Evolutionary conservation across 352 stramenopile genomes (phyloP), one percentile per base, ranked within the genome.

Genomic region (Globisporangium nunn): DNA sequence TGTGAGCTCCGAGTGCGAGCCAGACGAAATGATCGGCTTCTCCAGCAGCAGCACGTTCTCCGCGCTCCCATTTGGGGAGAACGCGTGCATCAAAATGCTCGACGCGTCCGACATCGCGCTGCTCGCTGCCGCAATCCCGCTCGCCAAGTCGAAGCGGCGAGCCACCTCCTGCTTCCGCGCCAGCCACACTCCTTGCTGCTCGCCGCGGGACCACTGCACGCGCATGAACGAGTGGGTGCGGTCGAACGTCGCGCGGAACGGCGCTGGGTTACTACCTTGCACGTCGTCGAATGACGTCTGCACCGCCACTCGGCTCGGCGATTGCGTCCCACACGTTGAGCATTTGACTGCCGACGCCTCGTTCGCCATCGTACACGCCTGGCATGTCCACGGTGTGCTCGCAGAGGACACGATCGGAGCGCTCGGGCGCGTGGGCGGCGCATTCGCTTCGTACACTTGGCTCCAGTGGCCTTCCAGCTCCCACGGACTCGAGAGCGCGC

Each of bases 171-270:
- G 59, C 65, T 75, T 73, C 28, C 64, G 70, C 3, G 85, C 85
- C 17, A 95, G 57, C 85, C 85, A 95, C 3, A 90, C 77, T 33
- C 85, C 85, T 40, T 85, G 74, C 50, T 93, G 78, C 41, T 95
- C 85, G 0, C 85, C 85, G 29, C 85, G 79, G 23, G 81, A 91
- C 85, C 85, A 95, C 37, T 63, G 74, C 46, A 95, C 64, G 10
- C 81, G 70, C 81, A 93, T 87, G 59, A 95, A 91, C 2, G 71
- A 81, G 49, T 78, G 66, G 43, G 59, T 80, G 47, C 68, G 59
- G 50, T 82, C 68, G 31, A 91, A 84, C 4, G 74, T 63, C 2
- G 78, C 85, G 31, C 66, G 66, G 41, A 93, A 91, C 11, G 85
- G 85, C 11, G 85, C 85, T 2, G 85, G 85, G 31, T 93, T 95